These are phyloP conservation scores for Monilinia vaccinii-corymbosi DNA, from an alignment of 2,329 filamentous ascomycete species.

Conservation along the genomic window DNA sequence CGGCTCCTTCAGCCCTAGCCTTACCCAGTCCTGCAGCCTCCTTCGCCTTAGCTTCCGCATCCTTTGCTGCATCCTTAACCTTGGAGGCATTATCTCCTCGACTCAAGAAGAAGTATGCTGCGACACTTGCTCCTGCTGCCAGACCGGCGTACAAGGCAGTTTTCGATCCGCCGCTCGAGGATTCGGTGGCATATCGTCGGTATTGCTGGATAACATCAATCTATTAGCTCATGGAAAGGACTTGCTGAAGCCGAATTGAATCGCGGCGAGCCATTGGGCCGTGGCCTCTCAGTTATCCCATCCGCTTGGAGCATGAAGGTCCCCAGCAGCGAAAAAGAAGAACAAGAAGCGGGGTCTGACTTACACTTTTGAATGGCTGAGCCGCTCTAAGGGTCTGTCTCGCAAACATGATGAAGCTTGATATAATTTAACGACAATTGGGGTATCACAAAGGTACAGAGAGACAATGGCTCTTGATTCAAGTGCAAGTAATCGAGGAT, in stretches of 20 bases:
- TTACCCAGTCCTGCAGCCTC: slow-evolving; percentile 30
- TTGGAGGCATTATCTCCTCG: slow-evolving; percentile 40
- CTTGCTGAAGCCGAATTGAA: background rate
- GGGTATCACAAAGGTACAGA: background rate
- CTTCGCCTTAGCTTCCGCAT: slow-evolving; percentile 47
- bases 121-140: slow-evolving; percentile 46
- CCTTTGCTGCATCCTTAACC: slow-evolving; percentile 44
- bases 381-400: slow-evolving; percentile 54
- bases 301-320: background rate
- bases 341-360: slow-evolving; percentile 22
- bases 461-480: background rate
- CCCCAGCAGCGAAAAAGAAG: background rate
- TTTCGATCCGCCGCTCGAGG: slow-evolving; percentile 40
- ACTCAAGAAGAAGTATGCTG: slow-evolving; percentile 45
- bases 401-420: slow-evolving; percentile 48
- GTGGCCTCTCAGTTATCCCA: background rate
- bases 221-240: slow-evolving; percentile 9
- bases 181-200: slow-evolving; percentile 65
- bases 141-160: slow-evolving; percentile 51
- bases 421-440: background rate
- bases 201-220: slow-evolving; percentile 39
- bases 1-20: slow-evolving; percentile 24
- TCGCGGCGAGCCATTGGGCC: background rate
- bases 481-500: background rate
- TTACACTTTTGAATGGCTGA: slow-evolving; percentile 57